phyloP scores from a whole-genome alignment of 1,284 basidiomycete species.

The Cutaneotrichosporon sp. region DNA sequence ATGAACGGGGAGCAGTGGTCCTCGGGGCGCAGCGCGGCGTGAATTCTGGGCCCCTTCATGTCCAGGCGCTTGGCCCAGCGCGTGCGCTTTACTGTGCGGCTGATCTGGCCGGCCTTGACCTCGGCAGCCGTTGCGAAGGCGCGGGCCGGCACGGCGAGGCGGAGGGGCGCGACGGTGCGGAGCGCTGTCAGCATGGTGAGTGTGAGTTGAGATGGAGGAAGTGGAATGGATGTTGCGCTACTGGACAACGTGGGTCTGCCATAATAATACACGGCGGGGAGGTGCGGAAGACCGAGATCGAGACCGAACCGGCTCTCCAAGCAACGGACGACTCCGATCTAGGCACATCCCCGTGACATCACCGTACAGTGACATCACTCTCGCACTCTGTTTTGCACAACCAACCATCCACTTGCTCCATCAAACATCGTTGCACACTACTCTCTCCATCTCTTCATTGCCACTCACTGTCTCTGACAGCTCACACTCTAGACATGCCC shows the following conservation, averaged over 20 bases:
- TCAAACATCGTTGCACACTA: too few relatives aligned
- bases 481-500: background rate
- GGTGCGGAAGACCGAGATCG: too few relatives aligned
- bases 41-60: background rate
- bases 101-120: background rate
- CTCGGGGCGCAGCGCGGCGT: conserved; percentile 1
- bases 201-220: too few relatives aligned
- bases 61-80: background rate
- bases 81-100: conserved; percentile 1
- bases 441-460: background rate
- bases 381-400: too few relatives aligned
- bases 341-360: too few relatives aligned
- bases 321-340: too few relatives aligned
- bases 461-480: background rate
- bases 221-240: background rate
- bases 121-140: background rate
- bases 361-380: too few relatives aligned
- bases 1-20: conserved; percentile 1
- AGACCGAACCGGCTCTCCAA: too few relatives aligned
- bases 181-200: background rate
- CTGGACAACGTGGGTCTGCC: too few relatives aligned
- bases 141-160: background rate
- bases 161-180: background rate
- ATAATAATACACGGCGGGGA: too few relatives aligned
- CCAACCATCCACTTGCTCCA: too few relatives aligned